Evolutionary conservation across 1,284 basidiomycete species (phyloP).

Genomic region (Moesziomyces sp.): DNA sequence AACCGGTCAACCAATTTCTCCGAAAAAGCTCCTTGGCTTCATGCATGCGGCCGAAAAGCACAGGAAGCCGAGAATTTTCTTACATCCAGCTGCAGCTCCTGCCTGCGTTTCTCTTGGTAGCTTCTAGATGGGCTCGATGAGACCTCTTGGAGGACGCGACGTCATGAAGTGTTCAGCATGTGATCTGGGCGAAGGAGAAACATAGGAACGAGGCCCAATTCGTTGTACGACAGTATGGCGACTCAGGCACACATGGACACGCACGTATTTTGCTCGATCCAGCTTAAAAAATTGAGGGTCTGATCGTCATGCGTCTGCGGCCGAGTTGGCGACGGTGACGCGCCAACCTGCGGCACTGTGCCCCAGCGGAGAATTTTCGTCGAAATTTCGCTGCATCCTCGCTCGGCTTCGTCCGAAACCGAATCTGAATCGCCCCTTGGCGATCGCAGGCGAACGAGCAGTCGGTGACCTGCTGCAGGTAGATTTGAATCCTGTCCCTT

Average conservation of each 20-base stretch:
- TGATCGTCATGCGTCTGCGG: not conserved
- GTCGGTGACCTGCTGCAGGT: not conserved
- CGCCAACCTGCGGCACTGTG: not conserved
- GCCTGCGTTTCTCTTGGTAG: too few species aligned
- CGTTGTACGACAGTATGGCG: not conserved
- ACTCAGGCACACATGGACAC: not conserved
- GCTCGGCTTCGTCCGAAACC: slow-evolving; percentile 9
- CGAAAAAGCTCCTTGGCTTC: slow-evolving; percentile 1
- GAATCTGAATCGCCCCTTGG: not conserved
- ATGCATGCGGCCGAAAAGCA: not conserved
- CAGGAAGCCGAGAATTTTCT: not conserved
- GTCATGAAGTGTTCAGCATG: too few species aligned
- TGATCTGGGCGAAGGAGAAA: too few species aligned
- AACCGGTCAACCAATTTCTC: slow-evolving; percentile 1
- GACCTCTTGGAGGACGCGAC: too few species aligned
- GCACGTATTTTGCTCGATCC: not conserved
- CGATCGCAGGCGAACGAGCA: not conserved
- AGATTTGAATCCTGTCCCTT: not conserved
- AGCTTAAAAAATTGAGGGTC: not conserved
- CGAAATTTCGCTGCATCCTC: slow-evolving; percentile 35
- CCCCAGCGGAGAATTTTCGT: slow-evolving; percentile 36
- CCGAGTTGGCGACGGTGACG: not conserved
- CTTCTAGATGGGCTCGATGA: too few species aligned
- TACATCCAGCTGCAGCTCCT: not conserved
- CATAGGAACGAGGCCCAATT: too few species aligned